Base-by-base conservation (phyloP, 352 stramenopile species). In the Pythium sp. region DNA sequence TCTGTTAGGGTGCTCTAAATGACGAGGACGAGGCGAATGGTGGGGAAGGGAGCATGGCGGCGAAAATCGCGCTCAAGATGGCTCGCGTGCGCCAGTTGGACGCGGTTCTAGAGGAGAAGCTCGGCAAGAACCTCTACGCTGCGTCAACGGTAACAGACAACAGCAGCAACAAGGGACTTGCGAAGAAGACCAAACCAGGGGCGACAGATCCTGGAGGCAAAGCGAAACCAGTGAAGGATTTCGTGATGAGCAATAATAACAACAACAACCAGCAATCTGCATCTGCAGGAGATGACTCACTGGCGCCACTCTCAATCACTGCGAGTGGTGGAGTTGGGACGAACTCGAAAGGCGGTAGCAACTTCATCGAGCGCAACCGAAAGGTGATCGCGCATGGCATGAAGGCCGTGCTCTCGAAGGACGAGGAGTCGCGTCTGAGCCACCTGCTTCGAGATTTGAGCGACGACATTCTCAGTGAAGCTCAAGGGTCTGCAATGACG, bases 21-120 rank as follows among this genome's bases (percentile, higher is more conserved):
- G 79, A 88, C 18, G 73, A 74, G 11, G 71, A 83, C 5, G 72
- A 71, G 8, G 68, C 70, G 11, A 43, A 49, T 1, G 68, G 77
- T 55, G 73, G 67, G 0, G 73, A 74, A n/a, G 59, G 55, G 5
- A 67, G 63, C 11, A 56, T 89, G 28, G 70, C 74, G 24, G 72
- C 81, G 43, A 92, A 91, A 62, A 90, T 92, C 43, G 84, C 82
- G n/a, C 65, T 91, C 46, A 91, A 91, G 67, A 87, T 89, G 72
- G 81, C 82, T 24, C 79, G 78, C 7, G 82, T 92, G 54, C 79
- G 79, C 28, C 82, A 90, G 46, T 63, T 90, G 9, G 84, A 92
- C 59, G 68, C 62, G 0, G 73, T 90, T 43, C 58, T 92, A 34
- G 81, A 90, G 46, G 77, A 88, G 9, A 90, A 89, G 68, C 71